These are phyloP conservation scores for Hypomontagnella submonticulosa DNA, from an alignment of 495 filamentous ascomycete species.

Conservation along the genomic window DNA sequence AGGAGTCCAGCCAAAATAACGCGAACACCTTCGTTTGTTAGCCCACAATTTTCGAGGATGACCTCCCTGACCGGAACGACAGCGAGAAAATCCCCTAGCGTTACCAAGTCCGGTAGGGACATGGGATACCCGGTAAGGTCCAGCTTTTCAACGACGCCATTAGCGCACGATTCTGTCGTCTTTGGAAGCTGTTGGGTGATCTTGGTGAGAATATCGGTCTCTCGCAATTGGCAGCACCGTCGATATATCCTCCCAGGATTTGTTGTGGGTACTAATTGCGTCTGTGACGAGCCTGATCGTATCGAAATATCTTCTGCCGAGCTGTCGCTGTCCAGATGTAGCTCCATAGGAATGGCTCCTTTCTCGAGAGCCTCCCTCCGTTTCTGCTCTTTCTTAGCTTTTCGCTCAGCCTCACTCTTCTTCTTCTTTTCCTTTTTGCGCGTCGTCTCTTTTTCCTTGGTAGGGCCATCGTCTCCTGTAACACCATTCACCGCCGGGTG, in stretches of 20 bases:
- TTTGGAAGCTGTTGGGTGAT: slow-evolving; percentile 87
- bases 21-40: slow-evolving; percentile 86
- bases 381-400: slow-evolving; percentile 86
- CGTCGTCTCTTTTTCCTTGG: slow-evolving; percentile 61
- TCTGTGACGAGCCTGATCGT: slow-evolving; percentile 55
- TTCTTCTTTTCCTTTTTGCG: slow-evolving; percentile 93
- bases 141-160: slow-evolving; percentile 80
- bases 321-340: slow-evolving; percentile 69
- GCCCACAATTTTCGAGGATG: slow-evolving; percentile 83
- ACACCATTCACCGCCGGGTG: slow-evolving; percentile 48
- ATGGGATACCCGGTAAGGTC: slow-evolving; percentile 88
- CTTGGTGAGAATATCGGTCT: slow-evolving; percentile 87
- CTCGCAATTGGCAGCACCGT: slow-evolving; percentile 91
- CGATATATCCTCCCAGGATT: slow-evolving; percentile 94
- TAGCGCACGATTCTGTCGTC: slow-evolving; percentile 66
- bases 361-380: slow-evolving; percentile 82
- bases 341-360: slow-evolving; percentile 81
- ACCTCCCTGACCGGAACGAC: slow-evolving; percentile 90
- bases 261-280: slow-evolving; percentile 80
- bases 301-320: slow-evolving; percentile 49
- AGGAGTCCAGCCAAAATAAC: slow-evolving; percentile 88
- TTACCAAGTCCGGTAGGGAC: slow-evolving; percentile 82
- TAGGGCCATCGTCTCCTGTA: slow-evolving; percentile 39
- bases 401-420: slow-evolving; percentile 85
- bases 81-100: slow-evolving; percentile 91